phyloP scores from a whole-genome alignment of 805 yeast genomes.

The Saturnispora bothae region DNA sequence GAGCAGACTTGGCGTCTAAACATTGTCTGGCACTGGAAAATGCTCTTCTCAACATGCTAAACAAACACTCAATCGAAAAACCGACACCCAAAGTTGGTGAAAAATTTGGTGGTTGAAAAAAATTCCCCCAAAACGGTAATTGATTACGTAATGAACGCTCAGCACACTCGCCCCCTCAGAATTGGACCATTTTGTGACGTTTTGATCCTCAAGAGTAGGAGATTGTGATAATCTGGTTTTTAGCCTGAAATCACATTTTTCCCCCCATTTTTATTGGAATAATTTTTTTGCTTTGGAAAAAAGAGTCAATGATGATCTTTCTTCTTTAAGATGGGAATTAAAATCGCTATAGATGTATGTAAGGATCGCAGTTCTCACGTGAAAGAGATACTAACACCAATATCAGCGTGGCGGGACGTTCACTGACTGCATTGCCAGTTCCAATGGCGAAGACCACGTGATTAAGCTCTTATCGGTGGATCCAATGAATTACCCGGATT shows the following conservation, averaged over 20 bases:
- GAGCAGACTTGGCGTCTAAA: constrained; percentile 19
- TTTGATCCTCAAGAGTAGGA: too few relatives aligned
- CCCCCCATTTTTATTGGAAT: too few relatives aligned
- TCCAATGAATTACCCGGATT: constrained; percentile 79
- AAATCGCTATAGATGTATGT: constrained; percentile 16
- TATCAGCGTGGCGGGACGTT: constrained; percentile 74
- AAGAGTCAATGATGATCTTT: too few relatives aligned
- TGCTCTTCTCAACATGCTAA: not conserved
- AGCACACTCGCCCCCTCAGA: too few relatives aligned
- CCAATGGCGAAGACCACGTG: constrained; percentile 51
- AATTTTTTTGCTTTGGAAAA: too few relatives aligned
- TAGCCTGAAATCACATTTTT: too few relatives aligned
- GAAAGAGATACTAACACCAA: constrained; percentile 1
- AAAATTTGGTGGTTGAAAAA: too few relatives aligned
- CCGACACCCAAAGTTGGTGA: not conserved
- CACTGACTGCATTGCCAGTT: constrained; percentile 58
- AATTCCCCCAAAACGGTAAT: too few relatives aligned
- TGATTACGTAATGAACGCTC: too few relatives aligned
- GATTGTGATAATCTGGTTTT: too few relatives aligned
- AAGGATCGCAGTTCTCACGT: not conserved
- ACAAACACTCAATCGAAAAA: too few relatives aligned
- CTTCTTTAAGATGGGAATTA: constrained; percentile 8
- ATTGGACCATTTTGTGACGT: too few relatives aligned
- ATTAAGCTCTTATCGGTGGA: constrained; percentile 82
- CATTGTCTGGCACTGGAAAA: not conserved